Evolutionary conservation across 129 eudicot species (phyloP).

Genomic region (Helichrysum umbraculigerum): DNA sequence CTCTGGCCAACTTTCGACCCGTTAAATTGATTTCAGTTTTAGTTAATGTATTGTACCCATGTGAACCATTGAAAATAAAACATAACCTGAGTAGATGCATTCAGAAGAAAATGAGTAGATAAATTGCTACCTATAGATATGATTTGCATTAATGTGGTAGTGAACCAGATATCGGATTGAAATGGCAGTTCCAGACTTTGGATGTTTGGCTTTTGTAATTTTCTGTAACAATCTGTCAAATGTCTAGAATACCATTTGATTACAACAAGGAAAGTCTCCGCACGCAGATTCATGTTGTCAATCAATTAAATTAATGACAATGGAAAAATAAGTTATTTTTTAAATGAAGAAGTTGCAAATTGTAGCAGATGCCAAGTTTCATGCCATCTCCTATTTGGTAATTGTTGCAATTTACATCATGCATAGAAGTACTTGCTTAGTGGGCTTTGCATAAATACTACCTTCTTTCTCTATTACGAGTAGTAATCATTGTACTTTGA

Average conservation of each 20-base stretch:
- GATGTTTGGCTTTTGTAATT: not conserved
- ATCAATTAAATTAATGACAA: not conserved
- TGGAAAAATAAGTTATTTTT: constrained; percentile 8
- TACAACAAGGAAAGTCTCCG: not conserved
- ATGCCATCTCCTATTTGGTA: not conserved
- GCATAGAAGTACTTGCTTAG: not conserved
- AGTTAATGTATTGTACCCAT: too few species aligned
- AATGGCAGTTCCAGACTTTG: not conserved
- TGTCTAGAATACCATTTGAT: not conserved
- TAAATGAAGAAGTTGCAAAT: not conserved
- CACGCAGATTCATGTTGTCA: too few species aligned
- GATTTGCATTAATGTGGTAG: not conserved
- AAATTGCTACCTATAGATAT: not conserved
- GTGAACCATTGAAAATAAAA: too few species aligned
- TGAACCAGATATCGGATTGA: not conserved
- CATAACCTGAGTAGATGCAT: too few species aligned
- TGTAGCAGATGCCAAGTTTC: not conserved
- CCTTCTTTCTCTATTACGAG: not conserved
- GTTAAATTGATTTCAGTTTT: too few species aligned
- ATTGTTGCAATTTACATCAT: not conserved
- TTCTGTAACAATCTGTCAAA: not conserved
- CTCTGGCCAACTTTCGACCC: too few species aligned
- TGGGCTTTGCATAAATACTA: not conserved
- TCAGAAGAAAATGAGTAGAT: too few species aligned
- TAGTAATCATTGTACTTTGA: not conserved